Evolutionary conservation across 2,329 filamentous ascomycete species (phyloP).

Genomic region (Capronia coronata): DNA sequence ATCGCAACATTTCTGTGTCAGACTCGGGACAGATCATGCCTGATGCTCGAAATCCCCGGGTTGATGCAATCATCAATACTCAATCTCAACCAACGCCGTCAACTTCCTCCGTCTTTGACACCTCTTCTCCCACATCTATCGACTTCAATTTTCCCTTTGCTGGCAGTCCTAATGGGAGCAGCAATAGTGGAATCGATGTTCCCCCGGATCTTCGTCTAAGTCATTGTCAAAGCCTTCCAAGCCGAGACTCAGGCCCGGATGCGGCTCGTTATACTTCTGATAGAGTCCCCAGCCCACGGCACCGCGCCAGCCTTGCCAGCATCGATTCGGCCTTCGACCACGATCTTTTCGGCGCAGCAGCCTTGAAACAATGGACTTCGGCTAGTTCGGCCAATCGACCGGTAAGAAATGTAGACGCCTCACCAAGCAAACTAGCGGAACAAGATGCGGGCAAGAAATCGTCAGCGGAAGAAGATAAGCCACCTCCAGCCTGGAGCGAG

Average conservation of each 20-base stretch:
- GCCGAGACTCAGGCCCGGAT: constrained; percentile 14
- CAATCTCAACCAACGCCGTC: constrained; percentile 11
- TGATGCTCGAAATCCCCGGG: constrained; percentile 21
- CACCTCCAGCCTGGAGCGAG: constrained; percentile 70
- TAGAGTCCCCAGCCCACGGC: constrained; percentile 22
- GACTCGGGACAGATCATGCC: constrained; percentile 13
- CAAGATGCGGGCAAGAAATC: constrained; percentile 15
- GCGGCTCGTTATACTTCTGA: constrained; percentile 6
- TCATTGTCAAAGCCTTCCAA: constrained; percentile 19
- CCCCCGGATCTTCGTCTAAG: constrained; percentile 22
- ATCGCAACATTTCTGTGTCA: constrained; percentile 13
- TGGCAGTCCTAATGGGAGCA: constrained; percentile 25
- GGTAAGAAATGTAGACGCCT: constrained; percentile 20
- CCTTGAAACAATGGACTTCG: constrained; percentile 23
- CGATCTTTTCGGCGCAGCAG: constrained; percentile 21
- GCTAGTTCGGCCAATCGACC: constrained; percentile 18
- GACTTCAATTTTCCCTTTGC: constrained; percentile 25
- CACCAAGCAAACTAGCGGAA: constrained; percentile 14
- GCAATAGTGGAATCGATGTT: constrained; percentile 24
- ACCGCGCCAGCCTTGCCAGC: constrained; percentile 24
- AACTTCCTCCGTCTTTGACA: constrained; percentile 19
- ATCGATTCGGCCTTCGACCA: constrained; percentile 26
- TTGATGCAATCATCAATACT: constrained; percentile 18
- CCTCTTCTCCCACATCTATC: constrained; percentile 21
- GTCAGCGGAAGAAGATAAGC: constrained; percentile 52